Base-by-base conservation (phyloP, 805 yeast genomes). In the Ogataea paraovalis region DNA sequence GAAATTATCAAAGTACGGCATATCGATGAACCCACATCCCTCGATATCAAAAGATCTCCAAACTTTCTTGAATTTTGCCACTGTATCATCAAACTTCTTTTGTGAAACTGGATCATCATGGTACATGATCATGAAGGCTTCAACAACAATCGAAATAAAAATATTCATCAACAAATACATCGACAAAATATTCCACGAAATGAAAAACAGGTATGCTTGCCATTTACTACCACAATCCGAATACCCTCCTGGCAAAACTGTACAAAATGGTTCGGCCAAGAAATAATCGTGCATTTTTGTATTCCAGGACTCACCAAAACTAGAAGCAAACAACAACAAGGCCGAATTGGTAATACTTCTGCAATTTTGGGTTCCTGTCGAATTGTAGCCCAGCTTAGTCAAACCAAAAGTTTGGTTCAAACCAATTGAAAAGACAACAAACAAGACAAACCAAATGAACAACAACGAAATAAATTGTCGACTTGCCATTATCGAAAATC, bases 301-400 rank as follows among this genome's bases (percentile, higher is more conserved):
- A 60, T 89, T 88, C 97, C 97, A 89, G 2, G 92, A 92, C 66
- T 89, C 96, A 4, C 96, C 97, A 62, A 89, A 87, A 67, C 91
- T 83, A 73, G 85, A 80, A 49, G 86, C 74, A 68, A 89, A 89
- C 19, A 89, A 67, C 19, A 88, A 62, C 39, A 89, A 75, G 56
- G 90, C 64, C 0, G 95, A 76, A 55, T 85, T 87, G 0, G 91
- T 85, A 2, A 89, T 87, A 0, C 94, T 83, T 47, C 97, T 69
- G 54, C 87, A 73, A 58, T 89, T 90, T 39, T 81, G 61, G 54
- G 80, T 80, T n/a, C 72, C 78, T 0, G 83, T 65, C 0, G 94
- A 84, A 56, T 84, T 79, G 0, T 82, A 74, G 0, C 96, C 96
- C 2, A 85, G 61, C 56, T 82, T 82, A 0, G 96, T 87, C 41